phyloP scores from a whole-genome alignment of 225 moss, liverwort and hornwort species.

The Pleurozium schreberi region DNA sequence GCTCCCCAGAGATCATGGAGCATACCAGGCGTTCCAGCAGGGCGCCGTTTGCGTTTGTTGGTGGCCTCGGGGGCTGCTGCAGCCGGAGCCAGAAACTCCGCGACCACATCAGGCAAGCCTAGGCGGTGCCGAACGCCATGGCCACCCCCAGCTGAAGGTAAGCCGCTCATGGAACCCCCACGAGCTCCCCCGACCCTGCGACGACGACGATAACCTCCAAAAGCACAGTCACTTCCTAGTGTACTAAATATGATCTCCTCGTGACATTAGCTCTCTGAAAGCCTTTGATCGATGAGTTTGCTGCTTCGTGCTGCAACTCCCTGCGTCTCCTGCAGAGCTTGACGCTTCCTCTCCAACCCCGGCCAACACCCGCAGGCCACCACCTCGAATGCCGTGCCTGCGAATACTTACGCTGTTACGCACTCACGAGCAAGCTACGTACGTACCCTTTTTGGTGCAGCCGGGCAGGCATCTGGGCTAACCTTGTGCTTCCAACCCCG shows the following conservation, averaged over 20 bases:
- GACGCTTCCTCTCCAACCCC: conserved; percentile 1
- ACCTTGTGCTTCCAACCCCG: not conserved
- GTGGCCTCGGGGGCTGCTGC: conserved; percentile 6
- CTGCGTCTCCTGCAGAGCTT: not conserved
- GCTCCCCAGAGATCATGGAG: not conserved
- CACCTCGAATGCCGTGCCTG: conserved; percentile 15
- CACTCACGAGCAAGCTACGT: too few species aligned
- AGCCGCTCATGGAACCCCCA: conserved; percentile 30
- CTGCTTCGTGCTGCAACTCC: not conserved
- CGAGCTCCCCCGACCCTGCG: not conserved
- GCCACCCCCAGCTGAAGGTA: conserved; percentile 37
- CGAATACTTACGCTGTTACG: too few species aligned
- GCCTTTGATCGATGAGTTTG: not conserved
- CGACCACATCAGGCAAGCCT: not conserved
- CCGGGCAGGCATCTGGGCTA: not conserved
- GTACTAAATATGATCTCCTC: not conserved
- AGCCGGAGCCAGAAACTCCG: conserved; percentile 12
- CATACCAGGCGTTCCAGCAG: conserved; percentile 56
- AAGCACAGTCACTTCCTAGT: not conserved
- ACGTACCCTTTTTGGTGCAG: conserved; percentile 9
- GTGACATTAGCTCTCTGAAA: not conserved
- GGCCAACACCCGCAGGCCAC: not conserved
- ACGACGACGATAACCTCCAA: not conserved
- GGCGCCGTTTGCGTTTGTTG: conserved; percentile 50
- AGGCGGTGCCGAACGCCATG: conserved; percentile 33